phyloP scores from a whole-genome alignment of 2,329 filamentous ascomycete species.

The Fusarium sp. region DNA sequence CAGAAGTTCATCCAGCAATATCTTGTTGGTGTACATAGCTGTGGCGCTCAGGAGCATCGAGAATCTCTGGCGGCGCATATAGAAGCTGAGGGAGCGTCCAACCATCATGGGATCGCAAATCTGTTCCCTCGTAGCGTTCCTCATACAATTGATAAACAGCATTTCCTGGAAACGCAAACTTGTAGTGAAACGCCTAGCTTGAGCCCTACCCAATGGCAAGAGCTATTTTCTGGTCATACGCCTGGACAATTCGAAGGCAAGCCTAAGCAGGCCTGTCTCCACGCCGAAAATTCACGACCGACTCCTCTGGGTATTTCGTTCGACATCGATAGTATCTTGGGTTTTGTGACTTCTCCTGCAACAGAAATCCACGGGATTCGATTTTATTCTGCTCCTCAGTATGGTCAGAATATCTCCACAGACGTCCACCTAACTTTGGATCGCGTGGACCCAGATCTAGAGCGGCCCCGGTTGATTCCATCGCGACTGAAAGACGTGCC shows the following conservation, averaged over 20 bases:
- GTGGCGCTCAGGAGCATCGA: background rate
- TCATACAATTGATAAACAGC: background rate
- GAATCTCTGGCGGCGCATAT: background rate
- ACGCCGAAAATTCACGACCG: background rate
- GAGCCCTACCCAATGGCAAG: background rate
- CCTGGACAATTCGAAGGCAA: background rate
- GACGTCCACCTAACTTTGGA: background rate
- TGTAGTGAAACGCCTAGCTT: background rate
- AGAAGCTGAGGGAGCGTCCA: background rate
- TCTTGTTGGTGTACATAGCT: background rate
- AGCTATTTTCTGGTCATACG: background rate
- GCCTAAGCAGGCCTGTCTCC: background rate
- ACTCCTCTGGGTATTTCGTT: background rate
- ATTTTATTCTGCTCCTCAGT: constrained; percentile 16
- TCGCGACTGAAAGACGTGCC: constrained; percentile 3
- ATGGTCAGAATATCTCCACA: constrained; percentile 6
- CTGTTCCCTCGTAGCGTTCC: background rate
- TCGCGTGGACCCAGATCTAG: background rate
- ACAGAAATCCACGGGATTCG: background rate
- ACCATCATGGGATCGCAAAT: background rate
- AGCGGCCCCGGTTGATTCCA: background rate
- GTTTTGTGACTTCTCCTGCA: background rate
- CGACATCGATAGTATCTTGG: background rate
- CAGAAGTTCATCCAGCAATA: background rate
- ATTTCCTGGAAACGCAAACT: background rate